Evolutionary conservation across 2,329 filamentous ascomycete genomes (phyloP).

Genomic region (Microsporum ferrugineum): DNA sequence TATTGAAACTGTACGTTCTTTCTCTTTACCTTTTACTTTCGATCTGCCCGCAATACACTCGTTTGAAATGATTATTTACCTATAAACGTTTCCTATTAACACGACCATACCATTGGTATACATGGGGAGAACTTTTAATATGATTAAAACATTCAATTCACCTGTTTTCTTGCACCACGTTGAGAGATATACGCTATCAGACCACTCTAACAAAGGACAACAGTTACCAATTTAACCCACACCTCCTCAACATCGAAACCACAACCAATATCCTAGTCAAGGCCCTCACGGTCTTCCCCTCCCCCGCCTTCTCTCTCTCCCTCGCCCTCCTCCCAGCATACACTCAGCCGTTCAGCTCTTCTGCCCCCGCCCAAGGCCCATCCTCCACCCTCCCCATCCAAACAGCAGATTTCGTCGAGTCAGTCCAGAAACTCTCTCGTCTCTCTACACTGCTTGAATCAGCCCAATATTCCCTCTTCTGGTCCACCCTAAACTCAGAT

Average conservation of each 20-base stretch:
- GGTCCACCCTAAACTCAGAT: conserved; percentile 82
- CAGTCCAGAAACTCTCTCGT: conserved; percentile 71
- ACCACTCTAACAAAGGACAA: not conserved
- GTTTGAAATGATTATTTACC: conserved; percentile 1
- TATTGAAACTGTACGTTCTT: conserved; percentile 76
- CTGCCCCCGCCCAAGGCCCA: conserved; percentile 39
- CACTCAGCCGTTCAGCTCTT: conserved; percentile 50
- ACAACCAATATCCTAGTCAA: conserved; percentile 99
- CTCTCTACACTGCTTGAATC: conserved; percentile 82
- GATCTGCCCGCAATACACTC: not conserved
- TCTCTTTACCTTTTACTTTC: not conserved
- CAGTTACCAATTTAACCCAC: conserved; percentile 99
- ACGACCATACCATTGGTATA: conserved; percentile 13
- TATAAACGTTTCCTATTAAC: conserved; percentile 85
- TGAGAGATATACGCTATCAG: too few species aligned
- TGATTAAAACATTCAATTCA: not conserved
- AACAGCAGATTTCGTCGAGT: conserved; percentile 58
- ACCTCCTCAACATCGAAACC: conserved; percentile 91
- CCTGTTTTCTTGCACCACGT: not conserved
- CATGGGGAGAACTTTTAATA: conserved; percentile 3
- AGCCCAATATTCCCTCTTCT: conserved; percentile 85
- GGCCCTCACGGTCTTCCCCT: conserved; percentile 92
- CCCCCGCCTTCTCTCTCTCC: conserved; percentile 84
- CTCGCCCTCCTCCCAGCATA: conserved; percentile 87
- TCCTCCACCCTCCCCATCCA: conserved; percentile 35